Evolutionary conservation across 495 filamentous ascomycete genomes (phyloP), one percentile per base, ranked within the genome.

Genomic region (Penicillium tannophilum): DNA sequence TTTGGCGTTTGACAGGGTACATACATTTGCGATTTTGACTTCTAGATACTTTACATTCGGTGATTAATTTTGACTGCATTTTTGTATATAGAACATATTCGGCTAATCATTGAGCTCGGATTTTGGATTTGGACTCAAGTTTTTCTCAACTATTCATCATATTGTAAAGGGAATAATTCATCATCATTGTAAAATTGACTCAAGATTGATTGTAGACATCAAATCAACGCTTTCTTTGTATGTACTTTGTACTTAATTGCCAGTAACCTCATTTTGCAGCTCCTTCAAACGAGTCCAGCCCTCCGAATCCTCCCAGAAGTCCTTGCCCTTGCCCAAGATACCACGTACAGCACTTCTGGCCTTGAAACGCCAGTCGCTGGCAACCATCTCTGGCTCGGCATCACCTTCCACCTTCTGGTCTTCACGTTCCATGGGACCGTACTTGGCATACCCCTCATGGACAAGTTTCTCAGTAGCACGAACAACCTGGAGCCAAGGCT

Each of bases 311-410:
- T 95, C 92, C 91, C 92, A 97, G 6, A 71, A 81, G 61, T 90
- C 87, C 75, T 86, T 96, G 14, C 86, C 93, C 68, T 88, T 90
- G 0, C 92, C 89, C 75, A 92, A 76, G 7, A 97, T 84, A 23
- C 88, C 89, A 42, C 91, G 79, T 3, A 96, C 80, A 7, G 91
- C 92, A 69, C 85, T 91, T 68, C 91, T 79, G 1, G 90, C 88
- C 83, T 97, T 98, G 52, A 90, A 90, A 67, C 84, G 89, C 94
- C 94, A 98, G 49, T 82, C 79, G 48, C 71, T 75, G 14, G 75
- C 76, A 33, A 80, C 78, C 54, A 81, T 54, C 63, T 79, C 77
- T 3, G 67, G 56, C 51, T 74, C 77, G 0, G 62, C 70, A 47
- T 56, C 67, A 17, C 35, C 64, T 26, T 57, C 67, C 23, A 51